Conservation (phyloP, 768 basidiomycete genomes). For the Panus rudis region DNA sequence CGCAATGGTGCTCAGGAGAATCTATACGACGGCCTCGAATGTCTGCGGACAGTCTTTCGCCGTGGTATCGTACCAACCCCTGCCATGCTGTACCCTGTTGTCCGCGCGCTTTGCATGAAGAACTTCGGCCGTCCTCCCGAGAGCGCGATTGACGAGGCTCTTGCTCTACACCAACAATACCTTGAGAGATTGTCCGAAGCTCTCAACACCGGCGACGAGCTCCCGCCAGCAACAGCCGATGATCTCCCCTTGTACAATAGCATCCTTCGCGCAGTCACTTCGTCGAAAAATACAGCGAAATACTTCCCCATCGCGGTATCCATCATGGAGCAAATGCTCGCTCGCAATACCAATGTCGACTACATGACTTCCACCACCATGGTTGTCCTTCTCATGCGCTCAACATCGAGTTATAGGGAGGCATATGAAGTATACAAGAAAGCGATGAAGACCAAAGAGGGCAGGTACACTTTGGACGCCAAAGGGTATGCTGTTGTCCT, state of each 20-base stretch:
- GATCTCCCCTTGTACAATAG: slow-evolving; percentile 40
- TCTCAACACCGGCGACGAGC: background rate
- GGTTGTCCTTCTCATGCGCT: slow-evolving; percentile 62
- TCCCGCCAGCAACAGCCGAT: background rate
- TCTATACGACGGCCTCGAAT: slow-evolving; percentile 28
- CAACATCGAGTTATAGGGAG: slow-evolving; percentile 43
- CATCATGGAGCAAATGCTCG: slow-evolving; percentile 63
- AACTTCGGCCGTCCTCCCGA: slow-evolving; percentile 31
- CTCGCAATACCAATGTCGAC: slow-evolving; percentile 37
- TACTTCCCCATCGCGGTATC: slow-evolving; percentile 40
- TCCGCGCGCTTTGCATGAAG: slow-evolving; percentile 41
- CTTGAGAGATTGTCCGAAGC: slow-evolving; percentile 15
- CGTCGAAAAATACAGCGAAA: slow-evolving; percentile 36
- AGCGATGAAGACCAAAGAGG: slow-evolving; percentile 24
- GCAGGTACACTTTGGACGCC: slow-evolving; percentile 36
- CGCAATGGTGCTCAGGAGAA: slow-evolving; percentile 35
- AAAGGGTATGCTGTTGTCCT: slow-evolving; percentile 60
- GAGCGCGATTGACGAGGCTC: slow-evolving; percentile 42
- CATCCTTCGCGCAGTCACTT: slow-evolving; percentile 28
- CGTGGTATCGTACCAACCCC: slow-evolving; percentile 42
- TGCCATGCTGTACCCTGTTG: slow-evolving; percentile 45
- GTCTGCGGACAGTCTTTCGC: slow-evolving; percentile 42
- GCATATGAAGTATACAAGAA: slow-evolving; percentile 58
- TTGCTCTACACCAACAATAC: slow-evolving; percentile 47
- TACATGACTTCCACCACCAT: slow-evolving; percentile 41